These are phyloP conservation scores for Calocera viscosa DNA, from an alignment of 768 basidiomycete species.

Conservation along the genomic window DNA sequence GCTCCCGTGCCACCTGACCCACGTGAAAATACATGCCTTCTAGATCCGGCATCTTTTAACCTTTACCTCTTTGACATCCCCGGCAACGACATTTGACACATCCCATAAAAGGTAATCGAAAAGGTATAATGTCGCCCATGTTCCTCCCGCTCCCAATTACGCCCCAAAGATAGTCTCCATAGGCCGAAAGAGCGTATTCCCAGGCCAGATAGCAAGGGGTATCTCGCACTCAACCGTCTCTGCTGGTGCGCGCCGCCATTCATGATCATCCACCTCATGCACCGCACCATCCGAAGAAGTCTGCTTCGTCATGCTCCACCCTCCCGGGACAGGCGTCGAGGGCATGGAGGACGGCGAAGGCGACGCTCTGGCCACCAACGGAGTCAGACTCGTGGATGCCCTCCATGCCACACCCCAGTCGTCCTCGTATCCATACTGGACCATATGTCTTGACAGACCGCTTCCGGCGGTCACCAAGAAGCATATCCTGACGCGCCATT, in stretches of 20 bases:
- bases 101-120: too few species aligned
- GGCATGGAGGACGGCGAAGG: constrained; percentile 18
- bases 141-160: constrained; percentile 25
- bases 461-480: constrained; percentile 64
- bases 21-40: too few species aligned
- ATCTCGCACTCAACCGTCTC: constrained; percentile 95
- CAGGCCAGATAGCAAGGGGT: constrained; percentile 75
- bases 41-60: too few species aligned
- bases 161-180: constrained; percentile 69
- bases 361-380: constrained; percentile 34
- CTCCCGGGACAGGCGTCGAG: constrained; percentile 41
- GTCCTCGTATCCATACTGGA: constrained; percentile 46
- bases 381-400: constrained; percentile 45
- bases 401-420: constrained; percentile 63
- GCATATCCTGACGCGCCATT: constrained; percentile 80
- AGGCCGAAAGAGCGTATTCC: constrained; percentile 76
- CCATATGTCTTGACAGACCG: constrained; percentile 41
- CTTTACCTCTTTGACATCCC: background rate
- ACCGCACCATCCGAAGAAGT: constrained; percentile 6
- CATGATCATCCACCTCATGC: constrained; percentile 30
- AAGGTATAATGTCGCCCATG: too few species aligned
- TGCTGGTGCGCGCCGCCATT: constrained; percentile 53
- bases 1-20: too few species aligned
- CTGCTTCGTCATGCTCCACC: constrained; percentile 39
- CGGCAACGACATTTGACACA: too few species aligned